These are phyloP conservation scores for Elongisporangium prolatum DNA, from an alignment of 352 stramenopile species.

Conservation along the genomic window DNA sequence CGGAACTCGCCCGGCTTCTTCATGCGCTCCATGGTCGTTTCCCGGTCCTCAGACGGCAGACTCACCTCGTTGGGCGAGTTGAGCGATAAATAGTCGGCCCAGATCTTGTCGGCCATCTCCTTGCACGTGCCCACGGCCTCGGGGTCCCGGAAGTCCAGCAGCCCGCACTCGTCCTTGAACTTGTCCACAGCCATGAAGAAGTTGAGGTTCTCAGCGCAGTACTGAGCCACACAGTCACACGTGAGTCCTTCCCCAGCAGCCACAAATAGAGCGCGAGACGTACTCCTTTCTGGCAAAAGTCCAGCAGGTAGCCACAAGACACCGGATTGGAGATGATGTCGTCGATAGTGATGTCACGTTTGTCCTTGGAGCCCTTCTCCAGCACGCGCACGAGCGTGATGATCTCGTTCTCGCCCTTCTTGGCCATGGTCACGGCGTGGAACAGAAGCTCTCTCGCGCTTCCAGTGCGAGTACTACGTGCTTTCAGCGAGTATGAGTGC, in stretches of 20 bases:
- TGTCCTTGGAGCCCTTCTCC: conserved; percentile 66
- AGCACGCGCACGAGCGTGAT: conserved; percentile 56
- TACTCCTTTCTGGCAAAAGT: conserved; percentile 86
- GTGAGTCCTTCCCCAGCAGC: neutral
- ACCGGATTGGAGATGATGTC: conserved; percentile 86
- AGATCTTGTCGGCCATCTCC: conserved; percentile 82
- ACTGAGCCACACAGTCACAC: conserved; percentile 21
- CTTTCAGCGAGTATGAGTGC: neutral
- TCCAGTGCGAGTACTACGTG: neutral
- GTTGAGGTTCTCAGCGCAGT: conserved; percentile 81
- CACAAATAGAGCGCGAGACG: conserved; percentile 9
- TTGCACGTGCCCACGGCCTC: conserved; percentile 77
- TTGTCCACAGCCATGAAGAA: conserved; percentile 88
- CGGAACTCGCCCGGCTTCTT: conserved; percentile 72
- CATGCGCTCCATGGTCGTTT: conserved; percentile 79
- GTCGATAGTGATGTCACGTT: conserved; percentile 77
- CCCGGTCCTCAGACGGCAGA: conserved; percentile 70
- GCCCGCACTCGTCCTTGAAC: conserved; percentile 76
- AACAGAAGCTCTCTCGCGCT: neutral
- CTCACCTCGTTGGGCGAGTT: conserved; percentile 85
- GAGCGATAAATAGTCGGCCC: conserved; percentile 75
- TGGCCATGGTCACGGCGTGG: conserved; percentile 31
- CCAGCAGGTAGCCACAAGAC: conserved; percentile 77
- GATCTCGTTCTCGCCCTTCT: conserved; percentile 71
- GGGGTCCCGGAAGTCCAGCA: conserved; percentile 76